phyloP scores from a whole-genome alignment of 2,329 filamentous ascomycete genomes.

The Cladosporium sphaerospermum region DNA sequence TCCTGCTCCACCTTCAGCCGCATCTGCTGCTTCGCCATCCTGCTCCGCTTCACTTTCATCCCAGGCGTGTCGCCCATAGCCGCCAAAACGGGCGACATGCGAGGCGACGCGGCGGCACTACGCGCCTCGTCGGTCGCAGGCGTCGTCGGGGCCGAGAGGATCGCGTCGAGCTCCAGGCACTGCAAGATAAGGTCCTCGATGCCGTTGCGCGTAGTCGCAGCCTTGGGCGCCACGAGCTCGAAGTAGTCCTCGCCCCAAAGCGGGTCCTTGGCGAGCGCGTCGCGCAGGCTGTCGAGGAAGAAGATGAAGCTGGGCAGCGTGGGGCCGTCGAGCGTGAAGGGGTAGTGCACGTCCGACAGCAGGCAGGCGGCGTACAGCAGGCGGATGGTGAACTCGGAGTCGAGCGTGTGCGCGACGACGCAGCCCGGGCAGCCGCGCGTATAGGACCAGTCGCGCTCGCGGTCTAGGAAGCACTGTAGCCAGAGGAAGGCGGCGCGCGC shows the following conservation, averaged over 20 bases:
- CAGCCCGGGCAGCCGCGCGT: conserved; percentile 51
- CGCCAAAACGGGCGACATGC: conserved; percentile 18
- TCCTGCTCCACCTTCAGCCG: conserved; percentile 39
- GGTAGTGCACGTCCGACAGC: conserved; percentile 37
- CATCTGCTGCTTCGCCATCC: conserved; percentile 41
- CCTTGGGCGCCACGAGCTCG: conserved; percentile 39
- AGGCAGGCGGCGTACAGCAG: conserved; percentile 43
- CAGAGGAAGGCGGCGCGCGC: conserved; percentile 53
- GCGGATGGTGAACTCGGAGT: conserved; percentile 43
- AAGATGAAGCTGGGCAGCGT: conserved; percentile 33
- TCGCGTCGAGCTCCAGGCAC: conserved; percentile 38
- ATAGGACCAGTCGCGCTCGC: conserved; percentile 50
- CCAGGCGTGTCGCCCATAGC: conserved; percentile 25
- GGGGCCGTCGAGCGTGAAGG: conserved; percentile 29
- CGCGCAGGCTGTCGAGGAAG: conserved; percentile 38
- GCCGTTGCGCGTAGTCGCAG: conserved; percentile 36
- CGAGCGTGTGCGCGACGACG: conserved; percentile 38
- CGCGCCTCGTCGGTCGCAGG: conserved; percentile 11
- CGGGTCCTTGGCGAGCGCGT: conserved; percentile 35
- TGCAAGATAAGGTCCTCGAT: conserved; percentile 43
- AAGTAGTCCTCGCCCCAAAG: conserved; percentile 42
- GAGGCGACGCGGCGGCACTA: neutral
- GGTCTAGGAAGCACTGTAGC: conserved; percentile 54
- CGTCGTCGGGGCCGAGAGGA: conserved; percentile 22
- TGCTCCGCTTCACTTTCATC: conserved; percentile 34